These are phyloP conservation scores for Stephanodiscus triporus DNA, from an alignment of 108 stramenopile species.

Conservation along the genomic window DNA sequence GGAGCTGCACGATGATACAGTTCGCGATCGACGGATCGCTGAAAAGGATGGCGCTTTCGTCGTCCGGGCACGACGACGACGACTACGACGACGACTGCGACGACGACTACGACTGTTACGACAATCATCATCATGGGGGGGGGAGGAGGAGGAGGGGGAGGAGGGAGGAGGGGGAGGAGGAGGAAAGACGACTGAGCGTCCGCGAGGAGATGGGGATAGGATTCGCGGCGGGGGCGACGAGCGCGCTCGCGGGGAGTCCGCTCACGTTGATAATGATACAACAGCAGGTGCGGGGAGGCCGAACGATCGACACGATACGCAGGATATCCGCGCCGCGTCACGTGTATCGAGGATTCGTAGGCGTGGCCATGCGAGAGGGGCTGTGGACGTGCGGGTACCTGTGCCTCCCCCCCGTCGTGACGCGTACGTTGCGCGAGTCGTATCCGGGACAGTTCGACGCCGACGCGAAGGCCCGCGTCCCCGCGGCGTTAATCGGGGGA, in stretches of 20 bases:
- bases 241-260: conserved; percentile 83
- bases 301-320: conserved; percentile 50
- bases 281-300: conserved; percentile 90
- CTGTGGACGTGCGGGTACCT: conserved; percentile 93
- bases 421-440: conserved; percentile 66
- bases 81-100: too few relatives aligned
- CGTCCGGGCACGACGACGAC: too few relatives aligned
- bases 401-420: conserved; percentile 85
- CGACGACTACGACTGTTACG: too few relatives aligned
- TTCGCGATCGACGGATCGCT: conserved; percentile 86
- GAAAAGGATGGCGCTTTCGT: conserved; percentile 71
- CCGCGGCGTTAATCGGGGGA: conserved; percentile 87
- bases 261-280: conserved; percentile 96
- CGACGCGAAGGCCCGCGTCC: conserved; percentile 85
- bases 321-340: conserved; percentile 63
- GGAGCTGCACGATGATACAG: conserved; percentile 93
- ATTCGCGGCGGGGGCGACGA: conserved; percentile 74
- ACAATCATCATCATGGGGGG: too few relatives aligned
- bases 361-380: conserved; percentile 86
- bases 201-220: conserved; percentile 85
- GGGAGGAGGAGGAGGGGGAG: too few relatives aligned
- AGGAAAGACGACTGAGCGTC: conserved; percentile 56
- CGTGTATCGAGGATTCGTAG: conserved; percentile 77
- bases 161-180: too few relatives aligned
- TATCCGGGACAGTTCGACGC: conserved; percentile 81